Percentiles rank a stretch among this genome's conserved stretches.
Evolutionary conservation across 768 basidiomycete species (phyloP).

Genomic region (Panaeolus cyanescens): DNA sequence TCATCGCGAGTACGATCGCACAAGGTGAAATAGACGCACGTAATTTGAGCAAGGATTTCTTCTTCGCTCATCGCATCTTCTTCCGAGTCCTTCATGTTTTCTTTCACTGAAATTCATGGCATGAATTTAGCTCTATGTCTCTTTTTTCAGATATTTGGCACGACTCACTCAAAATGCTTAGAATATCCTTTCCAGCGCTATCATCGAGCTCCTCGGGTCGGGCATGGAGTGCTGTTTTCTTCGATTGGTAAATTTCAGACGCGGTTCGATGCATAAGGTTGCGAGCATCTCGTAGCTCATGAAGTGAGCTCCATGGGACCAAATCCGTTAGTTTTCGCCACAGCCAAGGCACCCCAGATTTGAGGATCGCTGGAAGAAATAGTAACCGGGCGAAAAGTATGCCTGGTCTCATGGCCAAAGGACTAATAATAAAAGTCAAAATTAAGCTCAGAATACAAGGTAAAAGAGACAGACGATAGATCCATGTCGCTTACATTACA

Average conservation of each 20-base stretch:
- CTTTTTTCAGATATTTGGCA: no score
- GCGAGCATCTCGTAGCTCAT: slow-evolving; percentile 30
- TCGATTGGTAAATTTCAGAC: slow-evolving; percentile 33
- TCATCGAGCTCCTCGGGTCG: slow-evolving; percentile 35
- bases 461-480: neutral
- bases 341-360: slow-evolving; percentile 29
- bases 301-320: slow-evolving; percentile 31
- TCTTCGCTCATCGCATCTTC: slow-evolving; percentile 32
- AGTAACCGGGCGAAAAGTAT: slow-evolving; percentile 11
- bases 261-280: slow-evolving; percentile 38
- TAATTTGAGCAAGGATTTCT: slow-evolving; percentile 35
- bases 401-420: slow-evolving; percentile 13
- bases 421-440: slow-evolving; percentile 7
- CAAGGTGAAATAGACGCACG: slow-evolving; percentile 21
- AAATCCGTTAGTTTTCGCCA: slow-evolving; percentile 33
- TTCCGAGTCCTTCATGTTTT: slow-evolving; percentile 32
- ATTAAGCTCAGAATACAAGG: neutral
- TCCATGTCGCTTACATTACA: slow-evolving; percentile 28
- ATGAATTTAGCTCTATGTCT: neutral
- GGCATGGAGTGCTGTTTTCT: slow-evolving; percentile 32
- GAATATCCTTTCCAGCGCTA: slow-evolving; percentile 44
- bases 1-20: no score
- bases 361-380: slow-evolving; percentile 16
- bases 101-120: slow-evolving; percentile 24
- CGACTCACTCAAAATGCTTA: slow-evolving; percentile 45